Evolutionary conservation across 1,284 basidiomycete species (phyloP).

Genomic region (Cutaneotrichosporon arboriforme): DNA sequence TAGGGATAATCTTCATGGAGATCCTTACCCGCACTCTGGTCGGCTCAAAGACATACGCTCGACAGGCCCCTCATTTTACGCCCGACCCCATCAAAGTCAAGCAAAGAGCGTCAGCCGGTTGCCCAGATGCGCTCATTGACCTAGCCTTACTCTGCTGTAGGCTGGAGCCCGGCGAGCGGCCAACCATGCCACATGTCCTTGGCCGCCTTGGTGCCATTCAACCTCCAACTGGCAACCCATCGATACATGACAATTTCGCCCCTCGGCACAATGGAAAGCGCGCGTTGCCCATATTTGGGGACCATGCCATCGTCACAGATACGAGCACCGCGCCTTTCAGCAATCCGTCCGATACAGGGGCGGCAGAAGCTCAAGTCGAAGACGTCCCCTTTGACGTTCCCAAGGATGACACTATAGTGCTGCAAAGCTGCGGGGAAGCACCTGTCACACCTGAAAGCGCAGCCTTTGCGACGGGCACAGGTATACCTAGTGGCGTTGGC

Average conservation of each 20-base stretch:
- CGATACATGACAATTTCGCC: too few relatives aligned
- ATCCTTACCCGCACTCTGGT: constrained; percentile 79
- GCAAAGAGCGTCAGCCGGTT: constrained; percentile 63
- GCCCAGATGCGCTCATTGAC: constrained; percentile 69
- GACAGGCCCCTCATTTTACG: constrained; percentile 68
- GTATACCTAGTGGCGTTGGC: too few relatives aligned
- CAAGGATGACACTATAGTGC: too few relatives aligned
- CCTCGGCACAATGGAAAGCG: constrained; percentile 50
- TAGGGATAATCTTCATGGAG: constrained; percentile 93
- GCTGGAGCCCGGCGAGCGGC: constrained; percentile 64
- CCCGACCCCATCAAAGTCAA: constrained; percentile 54
- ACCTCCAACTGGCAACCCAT: too few relatives aligned
- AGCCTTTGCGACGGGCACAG: too few relatives aligned
- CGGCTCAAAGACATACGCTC: constrained; percentile 68
- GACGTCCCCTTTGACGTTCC: too few relatives aligned
- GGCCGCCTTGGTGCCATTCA: constrained; percentile 66
- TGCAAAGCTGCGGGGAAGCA: too few relatives aligned
- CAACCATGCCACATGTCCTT: constrained; percentile 71
- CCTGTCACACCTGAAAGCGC: too few relatives aligned
- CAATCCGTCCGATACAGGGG: too few relatives aligned
- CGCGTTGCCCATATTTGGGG: constrained; percentile 44
- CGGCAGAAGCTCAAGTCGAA: too few relatives aligned
- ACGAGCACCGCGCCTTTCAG: too few relatives aligned
- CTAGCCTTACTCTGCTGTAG: constrained; percentile 74
- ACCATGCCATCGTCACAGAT: too few relatives aligned